These are phyloP conservation scores for Malus orientalis DNA, from an alignment of 306 rosid genomes.

Conservation along the genomic window DNA sequence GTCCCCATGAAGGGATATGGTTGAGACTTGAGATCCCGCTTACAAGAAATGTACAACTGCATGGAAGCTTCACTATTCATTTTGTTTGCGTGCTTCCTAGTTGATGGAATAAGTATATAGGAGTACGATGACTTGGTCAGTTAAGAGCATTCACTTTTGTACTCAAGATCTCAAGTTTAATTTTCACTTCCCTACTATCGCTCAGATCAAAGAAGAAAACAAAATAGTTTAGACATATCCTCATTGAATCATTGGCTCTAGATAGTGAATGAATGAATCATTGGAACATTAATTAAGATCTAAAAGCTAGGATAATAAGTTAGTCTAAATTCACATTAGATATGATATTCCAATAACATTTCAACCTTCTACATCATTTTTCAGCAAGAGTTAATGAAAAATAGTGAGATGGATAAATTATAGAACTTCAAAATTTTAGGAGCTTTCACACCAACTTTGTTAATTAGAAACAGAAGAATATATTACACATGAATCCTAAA, in stretches of 20 bases:
- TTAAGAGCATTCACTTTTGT: too few relatives aligned
- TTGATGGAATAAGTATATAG: not conserved
- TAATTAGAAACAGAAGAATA: not conserved
- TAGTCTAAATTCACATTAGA: not conserved
- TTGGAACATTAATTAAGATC: not conserved
- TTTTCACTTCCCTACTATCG: too few relatives aligned
- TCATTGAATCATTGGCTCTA: too few relatives aligned
- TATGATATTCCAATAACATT: not conserved
- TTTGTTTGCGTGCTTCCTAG: not conserved
- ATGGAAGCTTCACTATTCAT: not conserved
- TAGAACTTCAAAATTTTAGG: too few relatives aligned
- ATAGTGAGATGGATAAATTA: not conserved
- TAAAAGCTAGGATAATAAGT: not conserved
- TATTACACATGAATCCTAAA: not conserved
- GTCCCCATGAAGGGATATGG: conserved; percentile 7
- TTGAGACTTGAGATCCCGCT: not conserved
- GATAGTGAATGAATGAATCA: not conserved
- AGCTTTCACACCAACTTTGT: not conserved
- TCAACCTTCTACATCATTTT: not conserved
- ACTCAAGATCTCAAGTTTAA: not conserved
- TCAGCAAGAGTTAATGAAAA: not conserved
- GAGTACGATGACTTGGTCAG: fast-evolving
- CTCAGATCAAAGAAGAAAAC: too few relatives aligned
- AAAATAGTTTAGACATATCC: too few relatives aligned
- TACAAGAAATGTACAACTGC: not conserved